Evolutionary conservation across 768 basidiomycete species (phyloP).

Genomic region (Neoboletus magnificus): DNA sequence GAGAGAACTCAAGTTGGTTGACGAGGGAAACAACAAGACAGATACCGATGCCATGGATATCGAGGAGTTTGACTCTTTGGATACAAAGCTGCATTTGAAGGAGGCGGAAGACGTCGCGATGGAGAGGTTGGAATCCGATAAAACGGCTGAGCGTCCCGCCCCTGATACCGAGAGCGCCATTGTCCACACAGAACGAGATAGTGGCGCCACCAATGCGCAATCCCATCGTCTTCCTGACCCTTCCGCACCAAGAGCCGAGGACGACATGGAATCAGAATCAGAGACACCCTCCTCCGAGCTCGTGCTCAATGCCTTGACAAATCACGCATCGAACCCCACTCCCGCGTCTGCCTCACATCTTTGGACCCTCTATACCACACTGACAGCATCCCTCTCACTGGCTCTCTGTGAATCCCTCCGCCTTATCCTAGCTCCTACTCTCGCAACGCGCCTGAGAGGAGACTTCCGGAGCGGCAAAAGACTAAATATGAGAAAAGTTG

Average conservation of each 20-base stretch:
- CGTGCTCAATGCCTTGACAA: constrained; percentile 19
- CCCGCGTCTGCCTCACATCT: constrained; percentile 53
- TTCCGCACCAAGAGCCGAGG: constrained; percentile 30
- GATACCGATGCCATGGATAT: constrained; percentile 47
- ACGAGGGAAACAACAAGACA: constrained; percentile 47
- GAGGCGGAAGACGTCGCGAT: constrained; percentile 23
- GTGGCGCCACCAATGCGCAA: neutral
- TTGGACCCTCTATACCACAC: constrained; percentile 89
- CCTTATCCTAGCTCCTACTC: constrained; percentile 91
- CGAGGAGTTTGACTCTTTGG: constrained; percentile 32
- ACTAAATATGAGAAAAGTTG: constrained; percentile 98
- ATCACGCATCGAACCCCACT: constrained; percentile 22
- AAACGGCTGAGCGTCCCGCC: constrained; percentile 24
- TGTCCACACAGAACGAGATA: constrained; percentile 31
- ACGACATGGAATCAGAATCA: constrained; percentile 17
- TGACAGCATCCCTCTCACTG: constrained; percentile 89
- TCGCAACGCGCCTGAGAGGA: constrained; percentile 90
- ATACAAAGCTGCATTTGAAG: constrained; percentile 24
- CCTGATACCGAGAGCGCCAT: constrained; percentile 47
- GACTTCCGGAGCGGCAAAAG: constrained; percentile 98
- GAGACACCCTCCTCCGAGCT: constrained; percentile 18
- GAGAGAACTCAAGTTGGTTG: constrained; percentile 73
- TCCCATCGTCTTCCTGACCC: constrained; percentile 21
- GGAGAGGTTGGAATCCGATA: constrained; percentile 26
- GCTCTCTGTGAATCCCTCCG: constrained; percentile 94